Evolutionary conservation across 2,329 filamentous ascomycete species (phyloP), one percentile per base, ranked within the genome.

Genomic region (Fusarium oligoseptatum): DNA sequence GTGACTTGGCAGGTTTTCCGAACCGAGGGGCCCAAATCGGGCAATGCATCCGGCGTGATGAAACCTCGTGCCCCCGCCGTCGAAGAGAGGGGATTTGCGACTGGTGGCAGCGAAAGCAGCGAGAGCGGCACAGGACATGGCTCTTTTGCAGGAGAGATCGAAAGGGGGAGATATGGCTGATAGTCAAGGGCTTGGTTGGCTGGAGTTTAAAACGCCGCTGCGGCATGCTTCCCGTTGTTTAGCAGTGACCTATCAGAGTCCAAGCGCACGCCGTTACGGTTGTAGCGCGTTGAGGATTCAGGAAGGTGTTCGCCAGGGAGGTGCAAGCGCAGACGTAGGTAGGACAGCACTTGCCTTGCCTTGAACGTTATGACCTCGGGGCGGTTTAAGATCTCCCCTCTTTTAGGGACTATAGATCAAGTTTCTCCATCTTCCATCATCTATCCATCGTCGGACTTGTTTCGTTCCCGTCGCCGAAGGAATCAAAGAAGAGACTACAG

Each of bases 11-110:
- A 64, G 48, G 60, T 57, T 55, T 52, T 55, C 12, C 64, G 62
- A 72, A 50, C 71, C 69, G 69, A 73, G 71, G 71, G 62, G 57
- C 36, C 71, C 58, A 64, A 69, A 73, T 71, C 63, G 63, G 71
- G 71, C 55, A 70, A 56, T 36, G 66, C 43, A 29, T 66, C 62
- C 71, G 68, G 69, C 36, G 60, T 57, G 55, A 73, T 72, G 65
- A 67, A 64, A 73, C 68, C 65, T 39, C 61, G 62, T 52, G 24
- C 32, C 68, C 71, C 67, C 70, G 64, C 70, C 64, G 63, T 64
- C 29, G 55, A 45, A 17, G 32, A 64, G n/a, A 48, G 43, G 39
- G 32, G 12, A 34, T 34, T 34, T 34, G 32, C 55, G 36, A 58
- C 22, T 58, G 56, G 56, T 58, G 56, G 56, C 36, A 58, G 37